Base-by-base conservation (phyloP, 1,284 basidiomycete genomes). In the Fomitopsis schrenkii region DNA sequence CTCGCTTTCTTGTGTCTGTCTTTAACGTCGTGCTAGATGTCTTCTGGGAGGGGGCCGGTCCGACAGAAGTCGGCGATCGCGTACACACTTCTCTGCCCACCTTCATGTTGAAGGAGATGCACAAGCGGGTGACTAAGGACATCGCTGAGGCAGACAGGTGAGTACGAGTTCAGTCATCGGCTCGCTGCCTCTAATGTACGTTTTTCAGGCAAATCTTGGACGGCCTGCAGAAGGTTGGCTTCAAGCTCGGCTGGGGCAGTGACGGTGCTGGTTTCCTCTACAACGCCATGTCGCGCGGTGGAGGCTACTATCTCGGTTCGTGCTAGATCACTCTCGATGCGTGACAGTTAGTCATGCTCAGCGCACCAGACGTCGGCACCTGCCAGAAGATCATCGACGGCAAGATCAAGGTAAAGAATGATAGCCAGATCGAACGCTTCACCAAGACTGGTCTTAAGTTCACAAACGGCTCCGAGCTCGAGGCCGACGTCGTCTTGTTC, bases 321-420 rank as follows among this genome's bases (percentile, higher is more conserved):
- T 63, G 33, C 0, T 17, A 12, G 9, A 2, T 56, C 7, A 14
- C 22, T 35, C 44, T 40, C 9, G 15, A 55, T 30, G 36, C 46
- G 2, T n/a, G 33, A 0, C 14, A 53, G 9, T 35, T 10, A 46
- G 1, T 41, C 9, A 44, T 19, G 10, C 62, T 33, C 36, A 3
- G 28, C 26, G 5, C 35, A 5, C 38, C 63, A 75, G 87, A 90
- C 62, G 82, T 83, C 41, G 91, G 89, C 59, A 85, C 81, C 26
- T 85, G 83, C 61, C 80, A 87, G 69, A 72, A 84, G 61, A 83
- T 93, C 66, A 79, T 84, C 33, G 85, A 90, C 60, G 84, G 85
- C 33, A 85, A 88, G 68, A 91, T 93, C 74, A 90, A 90, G 71
- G 74, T 93, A 55, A 90, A 91, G 74, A 86, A 80, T 66, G 86